phyloP scores from a whole-genome alignment of 2,329 filamentous ascomycete genomes.

The Aspergillus costaricaensis region DNA sequence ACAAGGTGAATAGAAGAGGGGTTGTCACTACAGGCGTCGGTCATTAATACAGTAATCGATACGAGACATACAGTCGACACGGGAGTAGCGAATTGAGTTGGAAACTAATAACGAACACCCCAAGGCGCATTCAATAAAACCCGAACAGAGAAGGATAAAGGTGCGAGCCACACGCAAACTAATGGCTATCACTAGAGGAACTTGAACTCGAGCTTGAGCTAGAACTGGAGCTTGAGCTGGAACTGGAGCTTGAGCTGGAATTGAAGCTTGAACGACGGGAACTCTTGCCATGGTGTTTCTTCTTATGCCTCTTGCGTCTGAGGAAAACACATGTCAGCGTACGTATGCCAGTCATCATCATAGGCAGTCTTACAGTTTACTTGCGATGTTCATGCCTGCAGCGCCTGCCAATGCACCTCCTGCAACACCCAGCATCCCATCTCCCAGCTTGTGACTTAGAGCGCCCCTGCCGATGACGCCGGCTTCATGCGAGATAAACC shows the following conservation, averaged over 20 bases:
- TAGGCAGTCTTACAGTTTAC: slow-evolving; percentile 29
- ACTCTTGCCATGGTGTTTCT: slow-evolving; percentile 27
- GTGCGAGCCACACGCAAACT: background rate
- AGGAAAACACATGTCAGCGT: slow-evolving; percentile 11
- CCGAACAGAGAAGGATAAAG: background rate
- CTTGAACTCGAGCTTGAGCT: slow-evolving; percentile 23
- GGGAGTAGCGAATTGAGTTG: too few relatives aligned
- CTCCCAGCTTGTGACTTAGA: slow-evolving; percentile 38
- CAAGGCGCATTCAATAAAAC: background rate
- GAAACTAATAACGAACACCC: background rate
- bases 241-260: slow-evolving; percentile 23
- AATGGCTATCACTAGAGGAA: slow-evolving; percentile 7
- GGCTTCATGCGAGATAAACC: slow-evolving; percentile 39
- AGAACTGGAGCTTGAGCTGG: slow-evolving; percentile 19
- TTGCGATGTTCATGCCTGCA: slow-evolving; percentile 33
- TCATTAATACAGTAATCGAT: too few relatives aligned
- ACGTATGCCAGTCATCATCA: background rate
- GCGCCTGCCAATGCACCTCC: slow-evolving; percentile 39
- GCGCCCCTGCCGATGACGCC: slow-evolving; percentile 42
- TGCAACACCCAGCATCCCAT: slow-evolving; percentile 33
- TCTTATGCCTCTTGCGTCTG: slow-evolving; percentile 31
- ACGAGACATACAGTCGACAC: too few relatives aligned
- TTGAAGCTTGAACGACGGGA: slow-evolving; percentile 17
- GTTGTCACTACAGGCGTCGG: too few relatives aligned
- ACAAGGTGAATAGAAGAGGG: too few relatives aligned